These are phyloP conservation scores for Solanum chiquidenum DNA, from an alignment of 257 asterid genomes.

Conservation along the genomic window DNA sequence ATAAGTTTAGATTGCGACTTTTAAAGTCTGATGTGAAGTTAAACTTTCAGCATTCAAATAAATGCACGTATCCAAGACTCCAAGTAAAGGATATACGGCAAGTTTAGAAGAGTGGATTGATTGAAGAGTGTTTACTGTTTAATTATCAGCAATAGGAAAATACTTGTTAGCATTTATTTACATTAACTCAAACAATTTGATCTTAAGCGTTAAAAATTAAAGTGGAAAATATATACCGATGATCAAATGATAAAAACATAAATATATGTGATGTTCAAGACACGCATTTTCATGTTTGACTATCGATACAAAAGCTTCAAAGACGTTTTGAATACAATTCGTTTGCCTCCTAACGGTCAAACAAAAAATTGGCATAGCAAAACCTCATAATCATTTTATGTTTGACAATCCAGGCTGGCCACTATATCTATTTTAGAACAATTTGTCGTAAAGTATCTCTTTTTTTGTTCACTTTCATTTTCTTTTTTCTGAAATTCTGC, in stretches of 20 bases:
- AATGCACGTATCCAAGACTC: not conserved
- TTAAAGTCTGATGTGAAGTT: not conserved
- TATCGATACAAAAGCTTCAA: not conserved
- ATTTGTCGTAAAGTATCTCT: not conserved
- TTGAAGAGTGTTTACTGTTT: not conserved
- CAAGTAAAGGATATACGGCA: not conserved
- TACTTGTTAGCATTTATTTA: not conserved
- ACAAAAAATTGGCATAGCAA: not conserved
- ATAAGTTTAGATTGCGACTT: not conserved
- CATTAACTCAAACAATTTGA: not conserved
- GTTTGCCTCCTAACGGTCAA: not conserved
- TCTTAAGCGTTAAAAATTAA: not conserved
- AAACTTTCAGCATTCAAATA: not conserved
- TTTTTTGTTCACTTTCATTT: not conserved
- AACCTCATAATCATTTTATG: not conserved
- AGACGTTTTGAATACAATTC: not conserved
- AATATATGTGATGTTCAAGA: not conserved
- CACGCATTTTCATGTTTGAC: not conserved
- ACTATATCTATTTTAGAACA: not conserved
- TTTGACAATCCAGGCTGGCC: not conserved
- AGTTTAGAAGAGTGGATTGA: not conserved
- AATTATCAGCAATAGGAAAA: not conserved
- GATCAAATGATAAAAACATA: not conserved
- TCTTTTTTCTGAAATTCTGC: not conserved
- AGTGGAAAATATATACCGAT: not conserved